Percentiles rank a stretch among this genome's conserved stretches.
Evolutionary conservation across 768 basidiomycete species (phyloP).

Genomic region (Hericium rajendrae): DNA sequence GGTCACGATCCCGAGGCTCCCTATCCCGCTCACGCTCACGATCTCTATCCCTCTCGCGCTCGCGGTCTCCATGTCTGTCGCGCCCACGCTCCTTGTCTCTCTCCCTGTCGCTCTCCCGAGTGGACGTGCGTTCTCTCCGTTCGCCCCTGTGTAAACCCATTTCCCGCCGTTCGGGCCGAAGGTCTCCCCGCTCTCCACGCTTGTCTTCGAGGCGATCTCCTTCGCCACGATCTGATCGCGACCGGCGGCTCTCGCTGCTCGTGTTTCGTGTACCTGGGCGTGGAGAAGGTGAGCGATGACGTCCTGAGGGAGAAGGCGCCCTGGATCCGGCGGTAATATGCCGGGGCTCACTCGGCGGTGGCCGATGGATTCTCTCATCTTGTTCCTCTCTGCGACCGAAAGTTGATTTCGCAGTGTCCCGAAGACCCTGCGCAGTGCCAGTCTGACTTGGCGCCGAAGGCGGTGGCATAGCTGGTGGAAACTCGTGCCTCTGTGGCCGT

Average conservation of each 20-base stretch:
- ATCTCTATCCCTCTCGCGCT: constrained; percentile 19
- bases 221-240: constrained; percentile 44
- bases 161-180: constrained; percentile 4
- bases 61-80: constrained; percentile 15
- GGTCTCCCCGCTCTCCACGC: constrained; percentile 29
- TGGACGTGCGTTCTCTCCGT: constrained; percentile 31
- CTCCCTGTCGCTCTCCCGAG: constrained; percentile 37
- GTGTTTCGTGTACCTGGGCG: constrained; percentile 58
- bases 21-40: constrained; percentile 19
- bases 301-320: constrained; percentile 43
- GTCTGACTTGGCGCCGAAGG: constrained; percentile 74
- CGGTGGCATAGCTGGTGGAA: constrained; percentile 59
- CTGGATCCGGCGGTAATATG: constrained; percentile 37
- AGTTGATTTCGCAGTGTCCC: constrained; percentile 70
- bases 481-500: constrained; percentile 25
- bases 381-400: constrained; percentile 24
- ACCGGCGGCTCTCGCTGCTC: constrained; percentile 63
- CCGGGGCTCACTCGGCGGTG: constrained; percentile 28
- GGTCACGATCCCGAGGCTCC: constrained; percentile 15
- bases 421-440: constrained; percentile 64
- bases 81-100: constrained; percentile 18
- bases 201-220: constrained; percentile 41
- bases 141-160: constrained; percentile 30
- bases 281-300: constrained; percentile 58
- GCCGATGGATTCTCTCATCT: constrained; percentile 24